Evolutionary conservation across 1,139 yeast species (phyloP).

Genomic region (Yamadazyma oceani): DNA sequence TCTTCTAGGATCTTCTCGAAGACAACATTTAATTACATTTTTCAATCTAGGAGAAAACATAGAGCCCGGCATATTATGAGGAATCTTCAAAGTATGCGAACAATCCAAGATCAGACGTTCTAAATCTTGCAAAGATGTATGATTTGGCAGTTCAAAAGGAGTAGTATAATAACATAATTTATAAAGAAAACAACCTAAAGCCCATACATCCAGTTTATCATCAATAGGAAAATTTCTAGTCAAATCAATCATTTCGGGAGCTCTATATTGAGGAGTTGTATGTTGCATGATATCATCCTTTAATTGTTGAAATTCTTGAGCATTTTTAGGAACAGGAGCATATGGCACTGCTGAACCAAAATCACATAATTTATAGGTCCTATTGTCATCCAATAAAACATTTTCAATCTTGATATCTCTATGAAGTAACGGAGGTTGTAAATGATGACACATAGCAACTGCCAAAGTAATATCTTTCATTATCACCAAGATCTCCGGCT

Average conservation of each 20-base stretch:
- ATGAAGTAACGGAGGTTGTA: constrained; percentile 80
- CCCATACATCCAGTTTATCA: constrained; percentile 83
- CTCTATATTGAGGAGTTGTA: constrained; percentile 80
- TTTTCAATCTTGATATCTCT: constrained; percentile 83
- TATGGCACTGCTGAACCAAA: constrained; percentile 75
- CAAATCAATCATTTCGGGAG: constrained; percentile 82
- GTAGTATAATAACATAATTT: constrained; percentile 79
- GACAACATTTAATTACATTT: constrained; percentile 58
- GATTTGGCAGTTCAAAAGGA: constrained; percentile 72
- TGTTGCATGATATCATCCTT: constrained; percentile 70
- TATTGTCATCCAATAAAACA: constrained; percentile 59
- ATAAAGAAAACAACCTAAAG: constrained; percentile 74
- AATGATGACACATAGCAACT: constrained; percentile 83
- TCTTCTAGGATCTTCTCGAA: constrained; percentile 66
- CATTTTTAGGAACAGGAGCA: constrained; percentile 59
- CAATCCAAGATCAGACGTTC: constrained; percentile 40
- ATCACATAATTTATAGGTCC: constrained; percentile 68
- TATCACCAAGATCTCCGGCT: constrained; percentile 76
- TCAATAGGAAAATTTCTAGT: constrained; percentile 67
- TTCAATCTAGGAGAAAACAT: constrained; percentile 48
- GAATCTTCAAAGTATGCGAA: constrained; percentile 33
- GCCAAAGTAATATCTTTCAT: constrained; percentile 84
- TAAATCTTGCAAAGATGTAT: constrained; percentile 37
- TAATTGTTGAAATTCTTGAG: constrained; percentile 57
- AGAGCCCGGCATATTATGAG: constrained; percentile 39